Conservation (phyloP, 495 filamentous ascomycete species). For the Aspergillus affinis region DNA sequence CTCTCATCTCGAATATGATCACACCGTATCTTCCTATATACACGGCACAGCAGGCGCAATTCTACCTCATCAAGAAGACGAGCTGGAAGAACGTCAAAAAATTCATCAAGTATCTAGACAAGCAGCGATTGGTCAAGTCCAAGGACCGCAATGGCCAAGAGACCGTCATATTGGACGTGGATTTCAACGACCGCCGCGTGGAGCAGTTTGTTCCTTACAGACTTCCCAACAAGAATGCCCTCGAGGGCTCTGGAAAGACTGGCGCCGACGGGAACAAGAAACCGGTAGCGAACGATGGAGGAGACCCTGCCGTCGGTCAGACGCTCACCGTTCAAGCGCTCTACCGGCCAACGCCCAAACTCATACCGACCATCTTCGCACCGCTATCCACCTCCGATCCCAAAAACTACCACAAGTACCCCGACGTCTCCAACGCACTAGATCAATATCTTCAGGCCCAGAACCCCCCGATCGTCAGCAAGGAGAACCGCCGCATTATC, state of each 20-base stretch:
- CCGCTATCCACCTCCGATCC: conserved; percentile 40
- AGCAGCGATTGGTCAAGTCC: conserved; percentile 58
- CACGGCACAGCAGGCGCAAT: conserved; percentile 53
- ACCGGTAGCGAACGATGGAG: conserved; percentile 31
- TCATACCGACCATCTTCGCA: conserved; percentile 56
- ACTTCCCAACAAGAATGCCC: conserved; percentile 47
- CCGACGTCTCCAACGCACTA: conserved; percentile 40
- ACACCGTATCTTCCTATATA: conserved; percentile 67
- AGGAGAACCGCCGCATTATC: conserved; percentile 63
- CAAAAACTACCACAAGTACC: conserved; percentile 53
- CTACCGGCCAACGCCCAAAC: conserved; percentile 56
- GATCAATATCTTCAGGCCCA: conserved; percentile 52
- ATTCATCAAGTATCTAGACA: conserved; percentile 71
- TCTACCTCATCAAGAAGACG: conserved; percentile 70
- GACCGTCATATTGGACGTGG: conserved; percentile 64
- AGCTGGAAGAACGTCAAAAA: conserved; percentile 75
- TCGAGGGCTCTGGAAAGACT: conserved; percentile 35
- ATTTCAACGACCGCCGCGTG: conserved; percentile 58
- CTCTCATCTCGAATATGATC: conserved; percentile 63
- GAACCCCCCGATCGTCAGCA: conserved; percentile 53
- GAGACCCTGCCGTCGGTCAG: conserved; percentile 56
- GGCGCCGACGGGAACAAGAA: conserved; percentile 39
- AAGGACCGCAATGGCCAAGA: conserved; percentile 69
- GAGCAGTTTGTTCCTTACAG: conserved; percentile 62
- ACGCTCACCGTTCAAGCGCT: conserved; percentile 54